Conservation (phyloP, 2,329 filamentous ascomycete species). For the Penicillium sclerotiorum region DNA sequence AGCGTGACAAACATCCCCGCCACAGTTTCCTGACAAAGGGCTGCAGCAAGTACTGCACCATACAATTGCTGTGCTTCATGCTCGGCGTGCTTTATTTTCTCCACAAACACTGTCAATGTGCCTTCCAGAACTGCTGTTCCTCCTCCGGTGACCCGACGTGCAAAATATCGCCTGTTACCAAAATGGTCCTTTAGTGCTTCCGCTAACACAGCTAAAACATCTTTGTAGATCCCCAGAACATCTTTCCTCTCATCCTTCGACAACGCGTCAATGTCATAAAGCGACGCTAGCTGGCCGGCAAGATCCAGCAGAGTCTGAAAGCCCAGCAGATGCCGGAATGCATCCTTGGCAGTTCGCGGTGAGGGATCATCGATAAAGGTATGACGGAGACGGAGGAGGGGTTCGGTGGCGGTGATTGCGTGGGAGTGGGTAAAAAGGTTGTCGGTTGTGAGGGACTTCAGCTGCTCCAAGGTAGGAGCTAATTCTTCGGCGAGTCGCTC, state of each 20-base stretch:
- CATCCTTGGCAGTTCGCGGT: slow-evolving; percentile 66
- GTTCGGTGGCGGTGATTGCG: slow-evolving; percentile 53
- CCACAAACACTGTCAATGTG: slow-evolving; percentile 66
- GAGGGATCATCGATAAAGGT: slow-evolving; percentile 57
- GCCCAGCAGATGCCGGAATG: slow-evolving; percentile 78
- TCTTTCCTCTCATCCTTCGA: slow-evolving; percentile 64
- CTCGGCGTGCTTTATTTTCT: slow-evolving; percentile 49
- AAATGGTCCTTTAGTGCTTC: slow-evolving; percentile 75
- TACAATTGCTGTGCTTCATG: slow-evolving; percentile 76
- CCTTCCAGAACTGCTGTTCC: slow-evolving; percentile 80
- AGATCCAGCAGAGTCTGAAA: slow-evolving; percentile 74
- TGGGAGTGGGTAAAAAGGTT: slow-evolving; percentile 34
- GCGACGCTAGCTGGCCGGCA: slow-evolving; percentile 71
- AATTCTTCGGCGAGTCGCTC: slow-evolving; percentile 42
- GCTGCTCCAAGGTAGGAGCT: slow-evolving; percentile 39
- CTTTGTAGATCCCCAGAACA: slow-evolving; percentile 68
- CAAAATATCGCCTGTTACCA: slow-evolving; percentile 87
- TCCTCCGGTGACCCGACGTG: slow-evolving; percentile 70
- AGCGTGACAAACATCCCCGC: slow-evolving; percentile 64
- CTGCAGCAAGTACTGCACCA: slow-evolving; percentile 78
- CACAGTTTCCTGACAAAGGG: slow-evolving; percentile 75
- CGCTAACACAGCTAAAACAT: slow-evolving; percentile 63
- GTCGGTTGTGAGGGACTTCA: slow-evolving; percentile 36
- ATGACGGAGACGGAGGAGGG: slow-evolving; percentile 68
- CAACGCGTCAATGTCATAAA: slow-evolving; percentile 67